Percentiles rank a stretch among this genome's conserved stretches.
Conservation (phyloP, 2,329 filamentous ascomycete species). For the Paraphaeosphaeria sporulosa region DNA sequence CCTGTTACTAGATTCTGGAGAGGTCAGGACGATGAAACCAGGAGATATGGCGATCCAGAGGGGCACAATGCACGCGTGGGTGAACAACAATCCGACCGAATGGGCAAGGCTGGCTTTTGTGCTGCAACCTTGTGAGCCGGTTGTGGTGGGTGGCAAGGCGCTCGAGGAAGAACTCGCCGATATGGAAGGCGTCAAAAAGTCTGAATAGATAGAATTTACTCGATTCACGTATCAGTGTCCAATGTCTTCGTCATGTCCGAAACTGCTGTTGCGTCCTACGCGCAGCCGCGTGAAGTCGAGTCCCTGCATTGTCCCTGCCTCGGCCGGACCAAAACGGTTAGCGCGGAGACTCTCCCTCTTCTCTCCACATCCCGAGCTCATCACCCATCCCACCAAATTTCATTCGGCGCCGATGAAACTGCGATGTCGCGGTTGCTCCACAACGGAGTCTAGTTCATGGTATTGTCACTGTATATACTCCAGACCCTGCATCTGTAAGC, state of each 20-base stretch:
- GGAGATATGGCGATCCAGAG: conserved; percentile 49
- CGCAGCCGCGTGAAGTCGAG: background rate
- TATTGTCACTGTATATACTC: conserved; percentile 1
- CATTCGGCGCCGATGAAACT: background rate
- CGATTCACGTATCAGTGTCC: background rate
- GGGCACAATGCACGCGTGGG: conserved; percentile 51
- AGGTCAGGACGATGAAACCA: conserved; percentile 41
- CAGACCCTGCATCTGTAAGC: background rate
- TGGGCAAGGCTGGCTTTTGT: conserved; percentile 45
- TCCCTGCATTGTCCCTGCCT: background rate
- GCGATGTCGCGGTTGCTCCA: background rate
- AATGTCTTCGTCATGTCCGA: background rate
- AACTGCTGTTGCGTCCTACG: background rate
- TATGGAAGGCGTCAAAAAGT: conserved; percentile 41
- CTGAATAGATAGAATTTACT: conserved; percentile 24
- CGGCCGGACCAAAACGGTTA: background rate
- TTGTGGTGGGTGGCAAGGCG: conserved; percentile 33
- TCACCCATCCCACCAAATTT: background rate
- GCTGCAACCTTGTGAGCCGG: conserved; percentile 36
- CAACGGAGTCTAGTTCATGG: background rate
- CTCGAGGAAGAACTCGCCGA: conserved; percentile 40
- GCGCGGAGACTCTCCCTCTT: background rate
- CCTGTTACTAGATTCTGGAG: conserved; percentile 47
- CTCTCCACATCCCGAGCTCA: conserved; percentile 12
- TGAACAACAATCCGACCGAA: conserved; percentile 35